A percentile compares a stretch with the other conserved stretches of the same genome.
These are phyloP conservation scores for Boechera stricta DNA, from an alignment of 345 rosid genomes.

Conservation along the genomic window DNA sequence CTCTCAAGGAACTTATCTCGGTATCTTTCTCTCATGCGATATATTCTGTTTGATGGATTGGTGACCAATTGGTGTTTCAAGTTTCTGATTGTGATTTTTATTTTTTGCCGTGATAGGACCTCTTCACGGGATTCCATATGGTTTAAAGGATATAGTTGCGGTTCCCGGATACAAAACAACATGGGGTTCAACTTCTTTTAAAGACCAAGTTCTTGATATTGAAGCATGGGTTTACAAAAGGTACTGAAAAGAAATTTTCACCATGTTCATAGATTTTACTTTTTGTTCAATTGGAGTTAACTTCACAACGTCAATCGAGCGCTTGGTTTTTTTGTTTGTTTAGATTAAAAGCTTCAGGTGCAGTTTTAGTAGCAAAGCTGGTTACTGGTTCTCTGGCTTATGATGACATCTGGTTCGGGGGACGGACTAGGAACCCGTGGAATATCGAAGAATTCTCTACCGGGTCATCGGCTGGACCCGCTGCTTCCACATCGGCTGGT, in stretches of 20 bases:
- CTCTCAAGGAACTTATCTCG: constrained; percentile 76
- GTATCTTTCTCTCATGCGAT: constrained; percentile 45
- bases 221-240: constrained; percentile 94
- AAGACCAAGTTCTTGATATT: constrained; percentile 70
- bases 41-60: constrained; percentile 63
- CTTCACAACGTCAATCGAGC: background rate
- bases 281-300: background rate
- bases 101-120: constrained; percentile 58
- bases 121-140: constrained; percentile 92
- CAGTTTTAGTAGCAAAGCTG: constrained; percentile 91
- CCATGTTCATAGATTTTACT: background rate
- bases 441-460: constrained; percentile 89
- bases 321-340: background rate
- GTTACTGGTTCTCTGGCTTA: constrained; percentile 81
- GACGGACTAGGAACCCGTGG: constrained; percentile 93
- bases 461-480: constrained; percentile 93
- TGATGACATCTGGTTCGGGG: constrained; percentile 93
- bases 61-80: background rate
- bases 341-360: constrained; percentile 57
- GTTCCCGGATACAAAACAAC: constrained; percentile 85
- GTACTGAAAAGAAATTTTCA: constrained; percentile 32
- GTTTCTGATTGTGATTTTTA: background rate
- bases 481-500: constrained; percentile 92
- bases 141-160: constrained; percentile 79
- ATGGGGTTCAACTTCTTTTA: constrained; percentile 84